Evolutionary conservation across 257 asterid genomes (phyloP).

Genomic region (Fraxinus cuspidata): DNA sequence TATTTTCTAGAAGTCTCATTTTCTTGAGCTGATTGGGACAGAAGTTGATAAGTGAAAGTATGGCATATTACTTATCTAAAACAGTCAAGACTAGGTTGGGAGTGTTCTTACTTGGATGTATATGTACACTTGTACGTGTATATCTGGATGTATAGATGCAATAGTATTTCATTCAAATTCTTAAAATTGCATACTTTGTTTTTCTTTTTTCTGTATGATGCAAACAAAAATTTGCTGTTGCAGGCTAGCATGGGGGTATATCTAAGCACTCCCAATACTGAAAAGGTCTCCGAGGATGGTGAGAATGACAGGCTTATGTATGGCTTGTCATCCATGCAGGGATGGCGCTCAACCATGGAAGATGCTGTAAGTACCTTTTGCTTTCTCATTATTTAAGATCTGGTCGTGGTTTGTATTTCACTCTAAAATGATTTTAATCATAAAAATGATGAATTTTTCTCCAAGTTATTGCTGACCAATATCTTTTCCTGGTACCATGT

Average conservation of each 20-base stretch:
- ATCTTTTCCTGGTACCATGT: slow-evolving; percentile 12
- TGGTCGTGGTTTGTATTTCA: not conserved
- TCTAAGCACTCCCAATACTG: slow-evolving; percentile 86
- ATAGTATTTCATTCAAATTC: not conserved
- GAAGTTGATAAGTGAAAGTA: not conserved
- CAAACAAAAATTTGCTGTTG: slow-evolving; percentile 24
- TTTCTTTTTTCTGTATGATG: slow-evolving; percentile 18
- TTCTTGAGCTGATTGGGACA: not conserved
- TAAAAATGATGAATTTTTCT: slow-evolving; percentile 5
- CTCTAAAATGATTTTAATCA: slow-evolving; percentile 13
- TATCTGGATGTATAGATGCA: not conserved
- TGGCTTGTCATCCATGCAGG: slow-evolving; percentile 94
- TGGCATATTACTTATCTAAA: not conserved
- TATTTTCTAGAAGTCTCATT: not conserved
- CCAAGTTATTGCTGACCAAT: not conserved
- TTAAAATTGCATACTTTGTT: not conserved
- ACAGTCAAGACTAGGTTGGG: not conserved
- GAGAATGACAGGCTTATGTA: slow-evolving; percentile 73
- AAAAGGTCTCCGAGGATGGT: slow-evolving; percentile 75
- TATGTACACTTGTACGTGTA: not conserved
- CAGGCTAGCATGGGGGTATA: slow-evolving; percentile 82
- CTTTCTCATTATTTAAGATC: slow-evolving; percentile 20
- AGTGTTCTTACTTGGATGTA: not conserved
- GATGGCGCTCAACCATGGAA: slow-evolving; percentile 95
- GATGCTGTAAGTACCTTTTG: slow-evolving; percentile 74